phyloP scores from a whole-genome alignment of 495 filamentous ascomycete genomes.

The Podospora appendiculata region DNA sequence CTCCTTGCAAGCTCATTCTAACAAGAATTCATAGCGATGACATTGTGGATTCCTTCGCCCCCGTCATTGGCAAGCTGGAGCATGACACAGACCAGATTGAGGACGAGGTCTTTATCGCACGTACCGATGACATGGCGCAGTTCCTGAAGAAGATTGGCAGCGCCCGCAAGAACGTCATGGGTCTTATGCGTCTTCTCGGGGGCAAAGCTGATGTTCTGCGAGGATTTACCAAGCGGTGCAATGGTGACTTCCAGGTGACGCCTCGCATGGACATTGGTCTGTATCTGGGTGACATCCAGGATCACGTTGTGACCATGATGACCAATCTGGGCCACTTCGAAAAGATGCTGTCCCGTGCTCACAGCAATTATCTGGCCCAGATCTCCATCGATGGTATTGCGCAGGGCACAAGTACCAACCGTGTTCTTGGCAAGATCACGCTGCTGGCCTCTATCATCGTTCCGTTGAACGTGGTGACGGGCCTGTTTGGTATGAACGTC shows the following conservation, averaged over 20 bases:
- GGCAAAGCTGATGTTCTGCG: conserved; percentile 97
- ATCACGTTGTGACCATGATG: conserved; percentile 99
- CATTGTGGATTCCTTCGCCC: conserved; percentile 92
- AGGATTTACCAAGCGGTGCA: conserved; percentile 96
- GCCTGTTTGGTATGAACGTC: conserved; percentile 98
- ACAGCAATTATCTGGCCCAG: conserved; percentile 94
- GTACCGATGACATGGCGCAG: conserved; percentile 74
- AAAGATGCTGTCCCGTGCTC: conserved; percentile 92
- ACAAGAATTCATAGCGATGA: conserved; percentile 56
- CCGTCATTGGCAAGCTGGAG: conserved; percentile 80
- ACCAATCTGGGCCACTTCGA: conserved; percentile 91
- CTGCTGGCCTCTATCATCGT: conserved; percentile 89
- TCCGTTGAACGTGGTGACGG: conserved; percentile 91
- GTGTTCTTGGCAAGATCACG: conserved; percentile 89
- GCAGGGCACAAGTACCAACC: conserved; percentile 72
- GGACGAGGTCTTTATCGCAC: conserved; percentile 86
- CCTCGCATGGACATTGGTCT: conserved; percentile 93
- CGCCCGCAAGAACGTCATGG: conserved; percentile 90
- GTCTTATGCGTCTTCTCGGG: conserved; percentile 81
- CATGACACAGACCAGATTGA: conserved; percentile 86
- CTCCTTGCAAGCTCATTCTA: conserved; percentile 9
- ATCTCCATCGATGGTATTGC: conserved; percentile 83
- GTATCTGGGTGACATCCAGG: conserved; percentile 94
- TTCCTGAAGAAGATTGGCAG: conserved; percentile 85
- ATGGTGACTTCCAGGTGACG: conserved; percentile 89